These are phyloP conservation scores for Pseudogymnoascus sp. DNA, from an alignment of 2,329 filamentous ascomycete species.

Conservation along the genomic window DNA sequence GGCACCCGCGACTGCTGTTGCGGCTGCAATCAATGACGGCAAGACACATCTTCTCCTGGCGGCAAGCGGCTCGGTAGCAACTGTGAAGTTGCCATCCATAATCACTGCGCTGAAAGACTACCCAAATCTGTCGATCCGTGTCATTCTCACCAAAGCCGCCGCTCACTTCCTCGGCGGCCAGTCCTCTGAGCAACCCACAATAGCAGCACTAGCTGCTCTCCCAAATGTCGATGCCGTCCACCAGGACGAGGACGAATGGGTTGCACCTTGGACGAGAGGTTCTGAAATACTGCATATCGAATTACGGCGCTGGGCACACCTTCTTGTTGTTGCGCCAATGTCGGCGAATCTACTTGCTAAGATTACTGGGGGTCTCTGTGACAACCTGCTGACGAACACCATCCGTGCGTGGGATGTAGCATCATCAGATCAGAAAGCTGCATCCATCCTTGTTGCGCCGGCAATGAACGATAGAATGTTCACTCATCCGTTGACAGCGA, in stretches of 20 bases:
- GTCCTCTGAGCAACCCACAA: slow-evolving; percentile 63
- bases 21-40: slow-evolving; percentile 32
- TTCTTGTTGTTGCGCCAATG: slow-evolving; percentile 72
- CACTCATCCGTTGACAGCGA: slow-evolving; percentile 69
- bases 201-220: slow-evolving; percentile 48
- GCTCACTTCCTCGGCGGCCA: slow-evolving; percentile 69
- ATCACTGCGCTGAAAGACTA: slow-evolving; percentile 44
- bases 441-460: slow-evolving; percentile 65
- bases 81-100: slow-evolving; percentile 71
- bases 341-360: slow-evolving; percentile 83
- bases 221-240: slow-evolving; percentile 75
- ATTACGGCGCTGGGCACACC: slow-evolving; percentile 69
- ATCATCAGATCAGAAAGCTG: slow-evolving; percentile 43
- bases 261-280: slow-evolving; percentile 64
- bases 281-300: slow-evolving; percentile 86
- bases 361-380: slow-evolving; percentile 66
- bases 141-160: slow-evolving; percentile 70
- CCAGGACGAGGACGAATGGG: slow-evolving; percentile 80
- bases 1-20: slow-evolving; percentile 2
- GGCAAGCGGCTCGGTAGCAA: slow-evolving; percentile 69
- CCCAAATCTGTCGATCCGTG: slow-evolving; percentile 62
- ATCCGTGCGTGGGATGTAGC: slow-evolving; percentile 80
- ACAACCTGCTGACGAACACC: slow-evolving; percentile 65
- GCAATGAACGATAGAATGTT: slow-evolving; percentile 92
- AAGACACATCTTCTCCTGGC: slow-evolving; percentile 57